Base-by-base conservation (phyloP, 257 asterid genomes). In the Petunia axillaris region DNA sequence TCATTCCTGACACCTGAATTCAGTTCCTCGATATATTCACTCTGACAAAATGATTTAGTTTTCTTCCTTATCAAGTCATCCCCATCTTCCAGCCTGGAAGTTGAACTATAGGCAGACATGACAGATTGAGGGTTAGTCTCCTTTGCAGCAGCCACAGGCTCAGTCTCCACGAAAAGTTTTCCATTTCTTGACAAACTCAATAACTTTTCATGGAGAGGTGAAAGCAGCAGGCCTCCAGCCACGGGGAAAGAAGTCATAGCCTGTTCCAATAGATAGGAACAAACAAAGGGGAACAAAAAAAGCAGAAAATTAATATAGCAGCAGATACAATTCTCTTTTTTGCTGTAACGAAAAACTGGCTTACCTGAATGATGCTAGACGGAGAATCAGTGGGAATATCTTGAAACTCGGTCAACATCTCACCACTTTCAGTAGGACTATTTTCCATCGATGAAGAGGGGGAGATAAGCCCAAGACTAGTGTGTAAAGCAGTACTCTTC, bases 381-480 rank as follows among this genome's bases (percentile, higher is more conserved):
- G 89, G 91, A 84, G 98, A 91, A 83, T 85, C 90, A 77, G 73
- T 25, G 40, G 82, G 87, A 79, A 67, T 80, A 84, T 85, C 92
- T 75, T 54, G 87, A 84, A 86, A 83, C 64, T 86, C 92, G 55
- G 68, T 13, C 36, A 81, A 81, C 60, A 84, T 59, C 64, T 87
- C 97, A 76, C 87, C 91, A 85, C 91, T 83, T 83, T 87, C 97
- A 46, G 89, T 90, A 59, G 89, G 89, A 85, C 95, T 88, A 85
- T 89, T 85, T 38, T 87, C 98, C 84, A 79, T 84, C 1, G 98
- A 95, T 44, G 97, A 91, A 85, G 96, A 93, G 60, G 97, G 97
- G 67, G 98, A 90, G 6, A 87, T 87, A 83, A 96, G 94, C 78
- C 99, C 99, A 80, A 95, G 92, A 85, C 87, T 88, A 62, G 85